phyloP scores from a whole-genome alignment of 805 yeast species.

The Ascoidea asiatica region DNA sequence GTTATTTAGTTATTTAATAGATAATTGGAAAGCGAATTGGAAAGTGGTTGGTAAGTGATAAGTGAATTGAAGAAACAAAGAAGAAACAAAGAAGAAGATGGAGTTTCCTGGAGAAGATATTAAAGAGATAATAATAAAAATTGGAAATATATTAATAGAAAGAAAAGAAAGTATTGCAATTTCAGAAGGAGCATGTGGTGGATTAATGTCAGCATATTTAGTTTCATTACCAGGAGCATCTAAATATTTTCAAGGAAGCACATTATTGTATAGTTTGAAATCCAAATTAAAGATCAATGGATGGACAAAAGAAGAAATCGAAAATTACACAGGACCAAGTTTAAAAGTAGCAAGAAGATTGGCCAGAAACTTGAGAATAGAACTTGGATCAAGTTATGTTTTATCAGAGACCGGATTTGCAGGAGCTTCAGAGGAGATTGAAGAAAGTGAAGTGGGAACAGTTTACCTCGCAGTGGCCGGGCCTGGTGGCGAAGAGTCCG shows the following conservation, averaged over 20 bases:
- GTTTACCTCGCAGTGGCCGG: slow-evolving; percentile 64
- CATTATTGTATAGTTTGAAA: slow-evolving; percentile 62
- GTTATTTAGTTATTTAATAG: too few species aligned
- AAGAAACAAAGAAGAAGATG: neutral
- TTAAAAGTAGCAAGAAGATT: slow-evolving; percentile 61
- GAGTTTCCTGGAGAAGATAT: slow-evolving; percentile 53
- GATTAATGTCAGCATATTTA: slow-evolving; percentile 64
- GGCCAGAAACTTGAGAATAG: slow-evolving; percentile 69
- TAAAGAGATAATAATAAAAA: slow-evolving; percentile 33
- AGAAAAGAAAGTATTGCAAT: slow-evolving; percentile 59
- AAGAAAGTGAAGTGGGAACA: slow-evolving; percentile 32
- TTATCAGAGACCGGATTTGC: slow-evolving; percentile 84
- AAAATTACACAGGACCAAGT: slow-evolving; percentile 68
- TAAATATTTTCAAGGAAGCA: slow-evolving; percentile 71
- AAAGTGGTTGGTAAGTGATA: neutral
- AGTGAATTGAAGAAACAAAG: neutral
- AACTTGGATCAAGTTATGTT: slow-evolving; percentile 72
- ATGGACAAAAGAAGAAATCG: slow-evolving; percentile 61
- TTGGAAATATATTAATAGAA: slow-evolving; percentile 39
- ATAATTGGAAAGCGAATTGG: too few species aligned
- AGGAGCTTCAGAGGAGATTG: slow-evolving; percentile 35
- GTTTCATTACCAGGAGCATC: slow-evolving; percentile 84
- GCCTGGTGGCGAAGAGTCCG: slow-evolving; percentile 41
- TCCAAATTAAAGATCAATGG: slow-evolving; percentile 67
- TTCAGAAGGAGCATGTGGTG: slow-evolving; percentile 87